Base-by-base conservation (phyloP, 352 stramenopile species). In the Pythium pectinolyticum region DNA sequence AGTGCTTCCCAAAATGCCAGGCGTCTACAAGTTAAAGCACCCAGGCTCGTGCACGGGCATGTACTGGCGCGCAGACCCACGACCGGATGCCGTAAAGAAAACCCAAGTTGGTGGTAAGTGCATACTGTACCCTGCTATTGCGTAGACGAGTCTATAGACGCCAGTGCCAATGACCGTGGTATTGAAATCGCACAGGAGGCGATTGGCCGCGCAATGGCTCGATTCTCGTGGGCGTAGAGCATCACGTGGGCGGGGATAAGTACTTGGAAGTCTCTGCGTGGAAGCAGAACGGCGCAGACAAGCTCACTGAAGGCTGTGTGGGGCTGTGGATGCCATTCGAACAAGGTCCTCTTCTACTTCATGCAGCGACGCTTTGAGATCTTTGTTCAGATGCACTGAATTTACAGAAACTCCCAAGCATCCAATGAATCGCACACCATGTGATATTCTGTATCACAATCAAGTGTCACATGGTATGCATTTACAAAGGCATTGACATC, bases 11-110 rank as follows among this genome's bases (percentile, higher is more conserved):
- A n/a, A n/a, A 4, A 45, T 24, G 37, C 37, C 37, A n/a, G 24
- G 37, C 19, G 28, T 22, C 28, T 62, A 37, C 43, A 62, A 54
- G 31, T 43, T 54, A 3, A 40, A 43, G 40, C 54, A 61, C 27
- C 54, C 54, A 31, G 40, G 54, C n/a, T 46, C 55, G 20, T 62
- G 55, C 55, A 54, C 55, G 55, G 55, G 43, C 30, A 54, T 62
- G 55, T 53, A 25, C 37, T 62, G 55, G 55, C 30, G 41, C 31
- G 15, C 20, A 14, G 41, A 62, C 31, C 41, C 41, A 22, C 43
- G 55, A 3, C 41, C 41, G n/a, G 5, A 54, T 5, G 41, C 31
- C 15, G 31, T 8, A 14, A 61, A 61, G 40, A 19, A 12, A 8
- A 61, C n/a, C 35, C 51, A 50, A 39, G 39, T 53, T 5, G 30